Evolutionary conservation across 1,139 yeast species (phyloP), one percentile per base, ranked within the genome.

Genomic region (Suhomyces bolitotheri): DNA sequence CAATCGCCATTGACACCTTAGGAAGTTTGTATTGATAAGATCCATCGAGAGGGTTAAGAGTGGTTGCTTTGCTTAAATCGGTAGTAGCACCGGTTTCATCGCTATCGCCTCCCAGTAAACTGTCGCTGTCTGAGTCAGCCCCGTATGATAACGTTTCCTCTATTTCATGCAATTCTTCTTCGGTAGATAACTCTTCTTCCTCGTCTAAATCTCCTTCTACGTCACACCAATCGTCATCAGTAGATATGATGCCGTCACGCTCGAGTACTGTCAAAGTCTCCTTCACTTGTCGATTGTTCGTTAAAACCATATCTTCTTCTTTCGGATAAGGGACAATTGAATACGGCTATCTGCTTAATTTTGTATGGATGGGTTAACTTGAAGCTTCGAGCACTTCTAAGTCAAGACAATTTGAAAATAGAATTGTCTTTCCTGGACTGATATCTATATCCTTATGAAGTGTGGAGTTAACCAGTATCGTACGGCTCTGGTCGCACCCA

Each of bases 171-270:
- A 24, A 16, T 16, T 40, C 43, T 3, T 31, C 35, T 12, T 34
- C 31, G 7, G 39, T 29, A 10, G 40, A 34, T 10, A 34, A 33
- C 6, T 38, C 37, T 9, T 34, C 38, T 1, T 25, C 22, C 2
- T 28, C 31, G 5, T 29, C 40, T 8, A 25, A 14, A 2, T 20
- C 29, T 9, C 26, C 31, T 3, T 25, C 29, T 3, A 29, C 17
- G n/a, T 22, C 37, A 15, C 29, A 24, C 31, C 38, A 38, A 9
- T 45, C 49, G 8, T 40, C 45, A n/a, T 45, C 49, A 2, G 49
- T 41, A 22, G 46, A 43, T 8, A 47, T 24, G 17, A 45, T 33
- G 5, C 38, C 47, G n/a, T 43, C 44, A 4, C 39, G 29, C 16
- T 41, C 37, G 16, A 43, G 17, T 9, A 39, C n/a, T 10, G 36